These are phyloP conservation scores for Candida glaebosa DNA, from an alignment of 805 yeast genomes.

Conservation along the genomic window DNA sequence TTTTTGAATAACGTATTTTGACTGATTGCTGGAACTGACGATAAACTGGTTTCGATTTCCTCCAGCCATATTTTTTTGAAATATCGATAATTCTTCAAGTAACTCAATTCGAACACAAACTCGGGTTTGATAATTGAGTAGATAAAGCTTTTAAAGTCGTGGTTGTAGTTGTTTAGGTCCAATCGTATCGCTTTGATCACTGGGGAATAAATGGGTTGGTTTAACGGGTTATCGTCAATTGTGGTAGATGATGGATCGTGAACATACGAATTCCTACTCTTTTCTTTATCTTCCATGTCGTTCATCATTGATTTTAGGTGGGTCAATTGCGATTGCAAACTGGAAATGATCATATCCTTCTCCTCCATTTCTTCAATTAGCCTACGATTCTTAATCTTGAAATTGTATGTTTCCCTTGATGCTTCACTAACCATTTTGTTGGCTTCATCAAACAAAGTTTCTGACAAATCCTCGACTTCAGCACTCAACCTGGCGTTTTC, in stretches of 20 bases:
- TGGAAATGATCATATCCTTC: slow-evolving; percentile 62
- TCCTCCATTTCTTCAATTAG: slow-evolving; percentile 55
- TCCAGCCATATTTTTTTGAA: slow-evolving; percentile 65
- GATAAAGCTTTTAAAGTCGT: slow-evolving; percentile 43
- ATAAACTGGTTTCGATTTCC: slow-evolving; percentile 60
- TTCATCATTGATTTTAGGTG: slow-evolving; percentile 62
- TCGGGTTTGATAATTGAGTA: slow-evolving; percentile 28
- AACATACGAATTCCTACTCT: slow-evolving; percentile 2
- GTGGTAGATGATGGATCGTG: neutral
- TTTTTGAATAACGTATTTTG: slow-evolving; percentile 45
- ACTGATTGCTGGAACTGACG: slow-evolving; percentile 41
- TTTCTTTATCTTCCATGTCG: slow-evolving; percentile 45
- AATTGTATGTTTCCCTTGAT: slow-evolving; percentile 58
- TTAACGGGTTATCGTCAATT: neutral
- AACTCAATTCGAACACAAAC: slow-evolving; percentile 33
- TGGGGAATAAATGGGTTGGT: slow-evolving; percentile 28
- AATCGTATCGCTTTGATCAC: slow-evolving; percentile 36
- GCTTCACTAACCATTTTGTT: slow-evolving; percentile 82
- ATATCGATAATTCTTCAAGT: slow-evolving; percentile 51
- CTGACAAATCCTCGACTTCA: slow-evolving; percentile 79
- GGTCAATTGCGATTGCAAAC: slow-evolving; percentile 62
- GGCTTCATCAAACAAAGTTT: slow-evolving; percentile 78
- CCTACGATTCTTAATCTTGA: slow-evolving; percentile 56
- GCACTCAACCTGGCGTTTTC: slow-evolving; percentile 59
- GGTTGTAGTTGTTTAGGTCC: slow-evolving; percentile 41